A percentile compares a stretch with the other conserved stretches of the same genome.
These are phyloP conservation scores for Termitomyces bulborhizus DNA, from an alignment of 768 basidiomycete species.

Conservation along the genomic window DNA sequence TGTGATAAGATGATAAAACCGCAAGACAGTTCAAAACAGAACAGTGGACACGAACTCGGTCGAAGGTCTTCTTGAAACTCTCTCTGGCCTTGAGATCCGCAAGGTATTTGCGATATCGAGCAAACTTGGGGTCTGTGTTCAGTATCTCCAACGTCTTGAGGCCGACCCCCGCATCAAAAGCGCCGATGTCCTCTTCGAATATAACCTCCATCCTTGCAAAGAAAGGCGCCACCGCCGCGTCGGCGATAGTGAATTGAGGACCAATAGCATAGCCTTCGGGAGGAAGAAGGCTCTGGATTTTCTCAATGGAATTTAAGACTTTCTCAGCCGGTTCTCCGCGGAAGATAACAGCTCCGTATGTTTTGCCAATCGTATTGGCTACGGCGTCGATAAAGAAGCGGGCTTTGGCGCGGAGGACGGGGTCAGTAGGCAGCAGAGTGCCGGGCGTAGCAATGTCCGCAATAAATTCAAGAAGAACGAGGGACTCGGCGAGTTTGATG, in stretches of 20 bases:
- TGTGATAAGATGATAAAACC: background rate
- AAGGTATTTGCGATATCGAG: slow-evolving; percentile 43
- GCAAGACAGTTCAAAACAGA: background rate
- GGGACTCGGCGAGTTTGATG: slow-evolving; percentile 57
- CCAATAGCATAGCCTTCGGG: slow-evolving; percentile 38
- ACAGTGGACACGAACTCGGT: slow-evolving; percentile 33
- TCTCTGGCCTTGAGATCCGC: slow-evolving; percentile 41
- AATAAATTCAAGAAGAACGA: slow-evolving; percentile 60
- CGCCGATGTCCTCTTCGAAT: slow-evolving; percentile 46
- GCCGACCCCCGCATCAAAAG: slow-evolving; percentile 43
- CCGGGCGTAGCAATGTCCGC: slow-evolving; percentile 47
- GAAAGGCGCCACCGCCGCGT: slow-evolving; percentile 56
- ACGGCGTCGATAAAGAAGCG: slow-evolving; percentile 60
- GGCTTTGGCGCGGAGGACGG: slow-evolving; percentile 48
- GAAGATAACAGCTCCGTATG: slow-evolving; percentile 29
- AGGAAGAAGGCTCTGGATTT: slow-evolving; percentile 45
- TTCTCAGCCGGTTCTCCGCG: slow-evolving; percentile 35
- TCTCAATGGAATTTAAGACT: slow-evolving; percentile 36
- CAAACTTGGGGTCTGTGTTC: slow-evolving; percentile 38
- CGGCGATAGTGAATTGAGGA: slow-evolving; percentile 52
- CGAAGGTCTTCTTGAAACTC: slow-evolving; percentile 50
- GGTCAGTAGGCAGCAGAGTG: slow-evolving; percentile 47
- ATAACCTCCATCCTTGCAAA: slow-evolving; percentile 43
- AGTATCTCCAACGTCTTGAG: slow-evolving; percentile 37
- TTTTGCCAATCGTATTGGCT: slow-evolving; percentile 36